These are phyloP conservation scores for Komagataella pastoris DNA, from an alignment of 805 yeast species.

Conservation along the genomic window DNA sequence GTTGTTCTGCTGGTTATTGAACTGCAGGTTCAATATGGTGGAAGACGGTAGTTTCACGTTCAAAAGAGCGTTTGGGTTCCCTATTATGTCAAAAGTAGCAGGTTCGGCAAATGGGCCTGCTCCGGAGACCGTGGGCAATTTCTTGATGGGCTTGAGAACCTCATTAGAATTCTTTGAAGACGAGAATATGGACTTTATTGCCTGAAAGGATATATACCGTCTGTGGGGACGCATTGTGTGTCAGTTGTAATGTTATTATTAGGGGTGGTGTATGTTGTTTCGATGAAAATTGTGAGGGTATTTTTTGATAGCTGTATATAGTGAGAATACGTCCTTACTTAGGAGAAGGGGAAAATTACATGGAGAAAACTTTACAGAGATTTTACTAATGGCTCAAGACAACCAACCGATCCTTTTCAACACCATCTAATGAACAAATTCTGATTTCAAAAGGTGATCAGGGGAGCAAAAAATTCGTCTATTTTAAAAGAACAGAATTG, in stretches of 20 bases:
- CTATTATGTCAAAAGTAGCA: slow-evolving; percentile 27
- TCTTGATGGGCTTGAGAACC: slow-evolving; percentile 8
- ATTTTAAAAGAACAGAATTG: not conserved
- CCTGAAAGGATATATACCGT: slow-evolving; percentile 2
- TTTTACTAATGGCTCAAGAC: not conserved
- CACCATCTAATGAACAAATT: not conserved
- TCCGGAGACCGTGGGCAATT: slow-evolving; percentile 26
- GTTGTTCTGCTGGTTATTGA: slow-evolving; percentile 22
- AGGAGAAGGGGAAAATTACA: not conserved
- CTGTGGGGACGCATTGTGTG: not conserved
- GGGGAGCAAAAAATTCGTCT: not conserved
- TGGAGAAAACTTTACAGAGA: not conserved
- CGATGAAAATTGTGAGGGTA: not conserved
- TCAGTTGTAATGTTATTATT: not conserved
- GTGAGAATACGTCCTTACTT: not conserved
- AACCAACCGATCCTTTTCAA: not conserved
- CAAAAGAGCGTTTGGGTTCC: slow-evolving; percentile 22
- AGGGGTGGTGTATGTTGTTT: not conserved
- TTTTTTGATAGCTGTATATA: not conserved
- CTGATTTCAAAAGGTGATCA: no score
- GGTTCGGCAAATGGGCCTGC: slow-evolving; percentile 31
- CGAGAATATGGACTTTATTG: slow-evolving; percentile 1
- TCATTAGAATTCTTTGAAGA: not conserved
- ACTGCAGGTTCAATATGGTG: slow-evolving; percentile 20
- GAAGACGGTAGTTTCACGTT: slow-evolving; percentile 30